Percentiles rank a stretch among this genome's conserved stretches.
Evolutionary conservation across 768 basidiomycete genomes (phyloP).

Genomic region (Termitomyces sp.): DNA sequence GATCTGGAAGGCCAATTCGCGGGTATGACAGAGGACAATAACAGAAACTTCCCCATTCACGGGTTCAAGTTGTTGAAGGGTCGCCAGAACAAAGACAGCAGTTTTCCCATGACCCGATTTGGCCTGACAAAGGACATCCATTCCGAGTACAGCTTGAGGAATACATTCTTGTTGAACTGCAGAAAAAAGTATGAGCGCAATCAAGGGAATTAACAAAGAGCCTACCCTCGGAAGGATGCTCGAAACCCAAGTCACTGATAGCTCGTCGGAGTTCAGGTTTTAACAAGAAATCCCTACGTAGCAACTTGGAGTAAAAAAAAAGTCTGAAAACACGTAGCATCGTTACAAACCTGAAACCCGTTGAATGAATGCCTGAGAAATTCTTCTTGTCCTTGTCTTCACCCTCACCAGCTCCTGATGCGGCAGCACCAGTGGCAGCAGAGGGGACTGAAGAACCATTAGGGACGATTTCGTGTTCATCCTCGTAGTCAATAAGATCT

Average conservation of each 20-base stretch:
- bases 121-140: slow-evolving; percentile 99
- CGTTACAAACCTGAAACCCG: slow-evolving; percentile 82
- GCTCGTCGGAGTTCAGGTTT: slow-evolving; percentile 96
- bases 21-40: slow-evolving; percentile 97
- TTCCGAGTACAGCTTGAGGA: slow-evolving; percentile 97
- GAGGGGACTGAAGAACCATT: slow-evolving; percentile 44
- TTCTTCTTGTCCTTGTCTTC: slow-evolving; percentile 92
- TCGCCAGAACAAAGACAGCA: slow-evolving; percentile 97
- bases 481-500: slow-evolving; percentile 93
- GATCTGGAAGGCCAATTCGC: slow-evolving; percentile 99
- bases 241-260: slow-evolving; percentile 99
- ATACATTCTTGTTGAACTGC: slow-evolving; percentile 99
- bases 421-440: slow-evolving; percentile 42
- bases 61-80: slow-evolving; percentile 96
- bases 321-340: neutral
- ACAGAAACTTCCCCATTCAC: slow-evolving; percentile 98
- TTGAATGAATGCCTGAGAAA: slow-evolving; percentile 99
- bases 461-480: slow-evolving; percentile 75
- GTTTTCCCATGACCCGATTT: slow-evolving; percentile 99
- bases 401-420: slow-evolving; percentile 40
- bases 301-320: slow-evolving; percentile 11
- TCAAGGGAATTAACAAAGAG: neutral
- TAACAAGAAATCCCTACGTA: slow-evolving; percentile 87
- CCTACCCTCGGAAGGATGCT: slow-evolving; percentile 98
- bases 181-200: neutral